These are phyloP conservation scores for Colletotrichum sp. DNA, from an alignment of 2,329 filamentous ascomycete genomes.

Conservation along the genomic window DNA sequence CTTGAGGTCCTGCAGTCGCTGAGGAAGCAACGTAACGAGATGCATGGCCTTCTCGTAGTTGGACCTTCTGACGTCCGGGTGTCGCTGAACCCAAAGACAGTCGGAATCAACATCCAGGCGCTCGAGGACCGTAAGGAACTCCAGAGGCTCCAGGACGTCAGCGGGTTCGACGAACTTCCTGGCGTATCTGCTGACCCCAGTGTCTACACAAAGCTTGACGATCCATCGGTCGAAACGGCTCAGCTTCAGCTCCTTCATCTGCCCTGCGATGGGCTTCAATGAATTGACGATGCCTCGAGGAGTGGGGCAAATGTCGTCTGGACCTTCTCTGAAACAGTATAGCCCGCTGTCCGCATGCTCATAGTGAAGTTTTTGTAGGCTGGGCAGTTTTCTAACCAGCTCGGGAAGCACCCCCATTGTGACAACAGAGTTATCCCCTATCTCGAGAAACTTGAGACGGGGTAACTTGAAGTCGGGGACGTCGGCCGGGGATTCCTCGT, in stretches of 20 bases:
- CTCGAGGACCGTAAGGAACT: background rate
- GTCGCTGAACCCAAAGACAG: background rate
- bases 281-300: background rate
- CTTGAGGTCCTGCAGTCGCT: background rate
- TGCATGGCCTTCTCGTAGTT: background rate
- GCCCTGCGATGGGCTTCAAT: background rate
- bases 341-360: background rate
- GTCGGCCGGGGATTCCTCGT: rapidly evolving
- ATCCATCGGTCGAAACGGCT: background rate
- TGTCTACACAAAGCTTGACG: rapidly evolving
- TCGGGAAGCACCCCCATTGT: background rate
- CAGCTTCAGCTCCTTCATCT: background rate
- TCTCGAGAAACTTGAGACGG: background rate
- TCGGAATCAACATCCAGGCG: background rate
- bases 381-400: background rate
- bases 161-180: background rate
- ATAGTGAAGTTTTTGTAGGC: background rate
- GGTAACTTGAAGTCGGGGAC: background rate
- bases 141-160: background rate
- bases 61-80: background rate
- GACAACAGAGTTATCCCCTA: background rate
- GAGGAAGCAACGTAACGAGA: background rate
- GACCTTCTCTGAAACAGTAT: rapidly evolving
- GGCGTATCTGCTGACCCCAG: background rate
- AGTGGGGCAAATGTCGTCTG: background rate